phyloP scores from a whole-genome alignment of 192 early-diverging fungal species.

The Coemansia sp. region DNA sequence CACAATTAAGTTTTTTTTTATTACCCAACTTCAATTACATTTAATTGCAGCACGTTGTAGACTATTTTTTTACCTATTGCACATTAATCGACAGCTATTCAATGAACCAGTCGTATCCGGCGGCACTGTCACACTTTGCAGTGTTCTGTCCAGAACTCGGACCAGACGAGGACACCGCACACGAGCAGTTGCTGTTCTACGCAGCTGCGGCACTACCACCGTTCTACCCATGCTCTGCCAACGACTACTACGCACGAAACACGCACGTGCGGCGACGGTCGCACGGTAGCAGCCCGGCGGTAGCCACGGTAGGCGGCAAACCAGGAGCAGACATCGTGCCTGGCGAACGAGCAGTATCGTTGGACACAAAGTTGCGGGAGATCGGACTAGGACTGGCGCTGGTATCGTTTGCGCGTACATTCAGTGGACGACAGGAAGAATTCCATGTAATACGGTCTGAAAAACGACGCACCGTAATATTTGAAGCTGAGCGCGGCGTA shows the following conservation, averaged over 20 bases:
- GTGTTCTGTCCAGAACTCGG: constrained; percentile 73
- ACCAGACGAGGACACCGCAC: constrained; percentile 64
- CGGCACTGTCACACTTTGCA: constrained; percentile 70
- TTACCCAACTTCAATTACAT: too few species aligned
- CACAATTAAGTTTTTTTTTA: too few species aligned
- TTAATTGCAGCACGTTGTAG: too few species aligned
- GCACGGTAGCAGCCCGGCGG: constrained; percentile 17
- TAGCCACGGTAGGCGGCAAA: constrained; percentile 1
- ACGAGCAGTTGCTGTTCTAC: constrained; percentile 77
- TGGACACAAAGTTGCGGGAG: constrained; percentile 72
- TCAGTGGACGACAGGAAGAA: constrained; percentile 7
- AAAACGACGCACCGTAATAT: constrained; percentile 43
- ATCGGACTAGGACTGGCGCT: constrained; percentile 74
- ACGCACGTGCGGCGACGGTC: constrained; percentile 32
- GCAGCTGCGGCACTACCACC: constrained; percentile 56
- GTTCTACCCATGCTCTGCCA: constrained; percentile 41
- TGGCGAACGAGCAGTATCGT: constrained; percentile 59
- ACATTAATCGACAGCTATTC: background rate
- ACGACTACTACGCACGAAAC: constrained; percentile 45
- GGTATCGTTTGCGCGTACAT: constrained; percentile 61
- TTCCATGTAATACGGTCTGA: constrained; percentile 46
- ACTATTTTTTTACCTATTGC: too few species aligned
- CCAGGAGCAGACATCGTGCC: constrained; percentile 7
- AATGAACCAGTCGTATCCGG: constrained; percentile 38
- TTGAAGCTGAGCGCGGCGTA: constrained; percentile 37